Conservation (phyloP, 495 filamentous ascomycete species). For the Melanomma pulvis-pyrius region DNA sequence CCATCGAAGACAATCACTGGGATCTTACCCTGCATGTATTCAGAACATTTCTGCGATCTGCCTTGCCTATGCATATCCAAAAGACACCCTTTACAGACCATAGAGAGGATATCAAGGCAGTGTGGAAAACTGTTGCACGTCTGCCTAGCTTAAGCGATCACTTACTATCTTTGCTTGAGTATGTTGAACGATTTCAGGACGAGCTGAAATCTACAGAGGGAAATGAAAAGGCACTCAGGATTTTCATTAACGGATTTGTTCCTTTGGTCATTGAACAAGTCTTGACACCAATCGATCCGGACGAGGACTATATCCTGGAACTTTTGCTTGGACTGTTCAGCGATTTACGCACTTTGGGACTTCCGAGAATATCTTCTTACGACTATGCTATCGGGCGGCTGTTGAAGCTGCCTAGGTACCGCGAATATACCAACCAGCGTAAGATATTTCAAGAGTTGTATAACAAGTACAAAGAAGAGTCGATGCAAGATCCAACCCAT, state of each 20-base stretch:
- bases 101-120: not conserved
- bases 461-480: slow-evolving; percentile 13
- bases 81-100: not conserved
- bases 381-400: slow-evolving; percentile 16
- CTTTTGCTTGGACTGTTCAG: slow-evolving; percentile 19
- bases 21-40: slow-evolving; percentile 28
- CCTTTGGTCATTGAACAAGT: slow-evolving; percentile 11
- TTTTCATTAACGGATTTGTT: slow-evolving; percentile 13
- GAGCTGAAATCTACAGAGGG: slow-evolving; percentile 4
- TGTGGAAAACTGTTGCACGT: slow-evolving; percentile 11
- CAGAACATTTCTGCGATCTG: slow-evolving; percentile 2
- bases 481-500: not conserved
- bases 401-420: slow-evolving; percentile 17
- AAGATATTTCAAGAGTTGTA: slow-evolving; percentile 26
- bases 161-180: slow-evolving; percentile 18
- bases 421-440: slow-evolving; percentile 14
- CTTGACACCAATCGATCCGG: not conserved
- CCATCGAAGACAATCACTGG: slow-evolving; percentile 34
- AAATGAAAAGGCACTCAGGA: not conserved
- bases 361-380: slow-evolving; percentile 14
- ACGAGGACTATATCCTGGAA: slow-evolving; percentile 25
- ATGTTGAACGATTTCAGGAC: slow-evolving; percentile 22
- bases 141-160: slow-evolving; percentile 12
- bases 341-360: slow-evolving; percentile 13
- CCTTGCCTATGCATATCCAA: not conserved